Base-by-base conservation (phyloP, 768 basidiomycete species). In the Daedaleopsis nitida region DNA sequence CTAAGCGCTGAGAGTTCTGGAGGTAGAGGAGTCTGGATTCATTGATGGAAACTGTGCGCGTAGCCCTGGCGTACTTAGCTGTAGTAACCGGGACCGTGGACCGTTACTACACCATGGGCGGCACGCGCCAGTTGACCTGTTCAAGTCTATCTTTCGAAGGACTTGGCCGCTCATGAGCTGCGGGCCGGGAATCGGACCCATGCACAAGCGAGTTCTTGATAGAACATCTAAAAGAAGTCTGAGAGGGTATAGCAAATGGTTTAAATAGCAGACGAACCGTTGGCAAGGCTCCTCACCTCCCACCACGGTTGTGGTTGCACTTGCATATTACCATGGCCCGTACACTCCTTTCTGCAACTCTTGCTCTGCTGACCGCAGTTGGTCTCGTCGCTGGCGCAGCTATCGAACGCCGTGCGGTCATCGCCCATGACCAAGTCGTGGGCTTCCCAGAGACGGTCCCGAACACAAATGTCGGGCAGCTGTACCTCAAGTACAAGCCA, bases 401-500 rank as follows among this genome's bases (percentile, higher is more conserved):
- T 11, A 16, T 55, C 32, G 39, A 45, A 14, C 54, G 24, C 16
- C 54, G 54, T 21, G 54, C 54, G 5, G 54, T 55, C 27, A 43
- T 55, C 44, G 24, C 42, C 16, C 54, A 55, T 27, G 54, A 55
- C 54, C 38, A 19, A 7, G 44, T 55, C 42, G 54, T 55, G 5
- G 54, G 54, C 17, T 55, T 55, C 44, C 54, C 54, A 14, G 54
- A 55, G 54, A 55, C 54, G 8, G 43, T 55, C 23, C 54, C 54
- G 13, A 14, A 13, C 42, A 39, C 11, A 17, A 45, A 43, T 42
- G 8, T 55, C n/a, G 54, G 54, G 7, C 42, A 38, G n/a, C 34
- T 55, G n/a, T 55, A 55, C 54, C 44, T 55, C 23, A 55, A 55
- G 44, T 55, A 55, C 54, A 55, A 55, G 54, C 54, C 54, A 7